These are phyloP conservation scores for Clarireedia homoeocarpa DNA, from an alignment of 2,329 filamentous ascomycete genomes.

Conservation along the genomic window DNA sequence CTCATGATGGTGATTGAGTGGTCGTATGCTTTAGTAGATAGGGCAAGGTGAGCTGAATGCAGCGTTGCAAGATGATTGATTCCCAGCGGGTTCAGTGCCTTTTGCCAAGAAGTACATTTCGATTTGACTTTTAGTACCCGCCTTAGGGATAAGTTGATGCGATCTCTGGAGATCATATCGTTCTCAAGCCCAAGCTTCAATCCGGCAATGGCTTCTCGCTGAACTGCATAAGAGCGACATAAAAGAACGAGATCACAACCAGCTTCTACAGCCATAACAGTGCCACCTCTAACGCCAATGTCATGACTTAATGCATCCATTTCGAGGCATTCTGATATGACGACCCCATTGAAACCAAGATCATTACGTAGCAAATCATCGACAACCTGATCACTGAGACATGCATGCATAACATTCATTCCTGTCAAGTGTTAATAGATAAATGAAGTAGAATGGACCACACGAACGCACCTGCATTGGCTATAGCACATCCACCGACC, in stretches of 20 bases:
- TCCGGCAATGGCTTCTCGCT: slow-evolving; percentile 85
- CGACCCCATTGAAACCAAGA: slow-evolving; percentile 82
- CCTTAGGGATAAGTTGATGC: slow-evolving; percentile 72
- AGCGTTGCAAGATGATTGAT: slow-evolving; percentile 69
- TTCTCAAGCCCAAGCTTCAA: slow-evolving; percentile 86
- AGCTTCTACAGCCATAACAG: slow-evolving; percentile 94
- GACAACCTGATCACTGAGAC: slow-evolving; percentile 92
- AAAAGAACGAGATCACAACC: slow-evolving; percentile 88
- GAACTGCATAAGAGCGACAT: slow-evolving; percentile 79
- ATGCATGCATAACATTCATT: slow-evolving; percentile 93
- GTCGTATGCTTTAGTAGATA: slow-evolving; percentile 84
- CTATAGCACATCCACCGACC: slow-evolving; percentile 88
- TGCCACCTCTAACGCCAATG: slow-evolving; percentile 93
- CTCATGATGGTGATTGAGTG: slow-evolving; percentile 87
- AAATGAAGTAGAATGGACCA: not conserved
- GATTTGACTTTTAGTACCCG: slow-evolving; percentile 76
- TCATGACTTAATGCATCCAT: slow-evolving; percentile 96
- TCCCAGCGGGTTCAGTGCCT: slow-evolving; percentile 81
- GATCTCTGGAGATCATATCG: slow-evolving; percentile 72
- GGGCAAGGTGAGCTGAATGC: slow-evolving; percentile 70
- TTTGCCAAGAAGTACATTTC: slow-evolving; percentile 82
- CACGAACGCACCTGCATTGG: slow-evolving; percentile 43
- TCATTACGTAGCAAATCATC: slow-evolving; percentile 84
- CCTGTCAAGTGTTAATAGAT: slow-evolving; percentile 42
- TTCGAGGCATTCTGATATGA: slow-evolving; percentile 90